Evolutionary conservation across 1,284 basidiomycete genomes (phyloP), one percentile per base, ranked within the genome.

Genomic region (Boletellus sp.): DNA sequence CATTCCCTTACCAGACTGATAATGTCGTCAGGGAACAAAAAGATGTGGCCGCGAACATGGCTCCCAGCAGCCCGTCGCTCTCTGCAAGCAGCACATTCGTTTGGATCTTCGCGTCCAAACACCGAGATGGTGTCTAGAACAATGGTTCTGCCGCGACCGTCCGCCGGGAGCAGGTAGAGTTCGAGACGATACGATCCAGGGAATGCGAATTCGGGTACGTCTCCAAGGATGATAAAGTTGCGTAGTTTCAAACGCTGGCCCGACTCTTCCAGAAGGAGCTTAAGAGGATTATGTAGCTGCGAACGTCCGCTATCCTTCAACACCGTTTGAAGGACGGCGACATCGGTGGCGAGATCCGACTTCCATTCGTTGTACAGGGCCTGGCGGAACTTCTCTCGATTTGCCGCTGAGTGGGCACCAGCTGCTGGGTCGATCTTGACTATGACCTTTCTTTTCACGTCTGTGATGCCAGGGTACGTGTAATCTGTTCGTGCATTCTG

Each of bases 121-220:
- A 60, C 58, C 0, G 58, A 60, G 24, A 50, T 50, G 24, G 36
- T 62, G 49, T 62, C 58, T 7, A 59, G 45, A 10, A 62, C 44
- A 2, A 42, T 22, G 4, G 5, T 7, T 18, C 24, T 41, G 10
- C 8, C 32, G 35, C 3, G 3, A 7, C 28, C 1, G 10, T 45
- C 8, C 44, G 35, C 13, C 11, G 52, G 47, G 19, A 19, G 37
- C 0, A 62, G 5, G 37, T 49, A 58, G 3, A 60, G 55, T n/a
- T 60, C 60, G 19, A 60, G 60, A 38, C 58, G 51, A 12, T 60
- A 46, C 33, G 58, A 60, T 36, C 58, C 58, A 6, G 42, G 7
- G 47, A 45, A 58, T 6, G 58, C 58, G 21, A 62, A 63, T 42
- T 60, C 58, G 28, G 58, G 60, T 2, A 60, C 4, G 0, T 48